Conservation (phyloP, 345 rosid species). For the Cardamine occulta region DNA sequence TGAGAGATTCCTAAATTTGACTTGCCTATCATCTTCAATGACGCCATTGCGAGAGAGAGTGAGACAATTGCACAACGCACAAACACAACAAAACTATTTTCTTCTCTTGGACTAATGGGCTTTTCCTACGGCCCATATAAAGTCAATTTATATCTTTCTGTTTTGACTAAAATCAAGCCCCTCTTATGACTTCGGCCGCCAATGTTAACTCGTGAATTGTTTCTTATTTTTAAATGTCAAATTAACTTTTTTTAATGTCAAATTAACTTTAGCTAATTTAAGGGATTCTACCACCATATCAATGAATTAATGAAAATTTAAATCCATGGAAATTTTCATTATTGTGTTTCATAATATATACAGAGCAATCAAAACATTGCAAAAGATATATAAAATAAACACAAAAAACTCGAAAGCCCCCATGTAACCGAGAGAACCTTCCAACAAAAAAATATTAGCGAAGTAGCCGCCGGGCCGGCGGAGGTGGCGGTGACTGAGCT, state of each 20-base stretch:
- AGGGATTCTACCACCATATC: neutral
- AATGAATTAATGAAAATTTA: neutral
- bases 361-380: slow-evolving; percentile 21
- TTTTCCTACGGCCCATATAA: slow-evolving; percentile 2
- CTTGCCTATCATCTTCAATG: slow-evolving; percentile 86
- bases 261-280: neutral
- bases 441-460: neutral
- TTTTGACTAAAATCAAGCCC: neutral
- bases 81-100: neutral
- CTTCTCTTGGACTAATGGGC: slow-evolving; percentile 11
- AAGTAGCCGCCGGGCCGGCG: slow-evolving; percentile 22
- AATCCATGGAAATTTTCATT: neutral
- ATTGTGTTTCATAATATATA: neutral
- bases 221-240: neutral
- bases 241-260: neutral
- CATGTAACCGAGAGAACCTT: neutral
- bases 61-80: slow-evolving; percentile 5
- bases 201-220: neutral
- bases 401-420: slow-evolving; percentile 13
- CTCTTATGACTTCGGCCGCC: neutral
- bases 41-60: slow-evolving; percentile 55
- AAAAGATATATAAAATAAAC: neutral
- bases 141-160: neutral
- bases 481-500: slow-evolving; percentile 37
- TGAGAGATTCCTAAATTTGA: slow-evolving; percentile 33